Percentiles rank a stretch among this genome's conserved stretches.
phyloP scores from a whole-genome alignment of 225 moss, liverwort and hornwort species.

The Bryoerythrophyllum caledonicum region DNA sequence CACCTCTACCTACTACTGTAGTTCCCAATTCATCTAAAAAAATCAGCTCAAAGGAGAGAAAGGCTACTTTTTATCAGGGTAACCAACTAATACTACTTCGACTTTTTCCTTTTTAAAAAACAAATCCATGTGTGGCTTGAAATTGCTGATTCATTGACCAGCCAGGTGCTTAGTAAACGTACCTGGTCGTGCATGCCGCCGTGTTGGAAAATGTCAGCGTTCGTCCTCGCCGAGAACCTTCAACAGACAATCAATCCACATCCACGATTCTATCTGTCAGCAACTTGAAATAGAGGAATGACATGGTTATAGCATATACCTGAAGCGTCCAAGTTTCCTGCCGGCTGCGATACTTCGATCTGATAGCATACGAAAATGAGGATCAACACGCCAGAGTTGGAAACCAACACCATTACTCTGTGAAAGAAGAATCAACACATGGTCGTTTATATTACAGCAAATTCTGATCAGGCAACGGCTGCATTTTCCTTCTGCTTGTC shows the following conservation, averaged over 20 bases:
- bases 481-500: slow-evolving; percentile 9
- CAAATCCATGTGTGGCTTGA: no score
- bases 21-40: no score
- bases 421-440: slow-evolving; percentile 18
- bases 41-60: no score
- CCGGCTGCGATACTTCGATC: not conserved
- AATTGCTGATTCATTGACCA: not conserved
- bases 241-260: not conserved
- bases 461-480: slow-evolving; percentile 16
- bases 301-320: not conserved
- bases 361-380: not conserved
- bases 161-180: not conserved
- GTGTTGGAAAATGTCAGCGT: not conserved
- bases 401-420: not conserved
- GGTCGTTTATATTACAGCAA: slow-evolving; percentile 34
- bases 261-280: not conserved
- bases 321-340: not conserved
- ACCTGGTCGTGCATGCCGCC: not conserved
- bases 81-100: no score
- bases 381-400: not conserved
- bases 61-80: no score
- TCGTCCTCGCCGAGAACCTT: no score
- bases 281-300: not conserved
- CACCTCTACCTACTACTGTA: no score
- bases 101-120: no score